These are phyloP conservation scores for Zymoseptoria ardabiliae DNA, from an alignment of 2,329 filamentous ascomycete species.

Conservation along the genomic window DNA sequence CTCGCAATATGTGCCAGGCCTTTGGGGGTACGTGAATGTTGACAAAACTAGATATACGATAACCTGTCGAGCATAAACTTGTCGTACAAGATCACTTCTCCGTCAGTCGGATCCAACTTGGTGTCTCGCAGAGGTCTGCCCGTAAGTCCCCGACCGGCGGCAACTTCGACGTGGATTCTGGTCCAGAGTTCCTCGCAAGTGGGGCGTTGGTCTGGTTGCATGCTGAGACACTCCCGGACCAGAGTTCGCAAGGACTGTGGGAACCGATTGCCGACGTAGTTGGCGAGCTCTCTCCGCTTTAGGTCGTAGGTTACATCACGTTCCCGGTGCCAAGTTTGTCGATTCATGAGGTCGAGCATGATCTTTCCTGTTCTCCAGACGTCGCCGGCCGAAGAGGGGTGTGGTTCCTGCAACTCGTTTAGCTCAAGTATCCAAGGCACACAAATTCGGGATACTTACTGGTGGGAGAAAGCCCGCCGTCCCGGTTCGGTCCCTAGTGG, in stretches of 20 bases:
- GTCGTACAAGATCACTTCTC: background rate
- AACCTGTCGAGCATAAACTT: background rate
- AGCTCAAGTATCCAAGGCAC: background rate
- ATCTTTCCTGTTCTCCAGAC: slow-evolving; percentile 2
- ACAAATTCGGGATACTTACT: background rate
- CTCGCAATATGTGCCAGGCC: too few species aligned
- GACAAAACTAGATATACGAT: background rate
- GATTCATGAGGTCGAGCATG: slow-evolving; percentile 6
- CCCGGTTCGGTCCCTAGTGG: background rate
- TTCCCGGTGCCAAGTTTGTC: background rate
- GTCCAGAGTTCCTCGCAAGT: background rate
- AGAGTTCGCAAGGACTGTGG: background rate
- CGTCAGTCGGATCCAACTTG: background rate
- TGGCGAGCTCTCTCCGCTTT: background rate
- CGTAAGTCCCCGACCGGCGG: background rate
- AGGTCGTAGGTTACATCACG: background rate
- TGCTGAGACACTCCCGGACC: background rate
- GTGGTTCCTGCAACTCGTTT: background rate
- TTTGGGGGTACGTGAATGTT: background rate
- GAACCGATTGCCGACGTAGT: background rate
- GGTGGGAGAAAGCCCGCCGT: background rate
- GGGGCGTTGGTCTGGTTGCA: background rate
- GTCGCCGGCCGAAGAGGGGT: background rate
- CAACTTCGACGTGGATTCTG: background rate
- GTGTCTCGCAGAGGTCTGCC: background rate